These are phyloP conservation scores for Leptodontidium sp. DNA, from an alignment of 2,329 filamentous ascomycete species.

Conservation along the genomic window DNA sequence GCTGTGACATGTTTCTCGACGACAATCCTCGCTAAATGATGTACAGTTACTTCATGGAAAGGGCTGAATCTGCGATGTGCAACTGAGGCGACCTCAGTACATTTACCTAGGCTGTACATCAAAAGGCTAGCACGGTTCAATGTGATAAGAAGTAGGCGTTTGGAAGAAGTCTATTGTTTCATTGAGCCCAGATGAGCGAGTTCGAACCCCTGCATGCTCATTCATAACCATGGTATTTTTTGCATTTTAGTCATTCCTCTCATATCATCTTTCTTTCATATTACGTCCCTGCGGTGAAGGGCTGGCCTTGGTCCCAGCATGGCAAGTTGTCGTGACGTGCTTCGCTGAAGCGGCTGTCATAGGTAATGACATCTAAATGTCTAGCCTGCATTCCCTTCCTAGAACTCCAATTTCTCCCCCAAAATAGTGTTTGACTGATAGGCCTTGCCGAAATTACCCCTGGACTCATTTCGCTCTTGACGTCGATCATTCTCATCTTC, in stretches of 20 bases:
- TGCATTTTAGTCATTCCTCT: neutral
- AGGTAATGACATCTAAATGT: neutral
- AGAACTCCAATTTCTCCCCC: neutral
- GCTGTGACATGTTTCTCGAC: no score
- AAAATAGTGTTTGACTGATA: neutral
- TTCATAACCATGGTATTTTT: neutral
- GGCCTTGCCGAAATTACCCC: no score
- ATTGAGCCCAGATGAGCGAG: no score
- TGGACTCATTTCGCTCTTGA: no score
- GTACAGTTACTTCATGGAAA: no score
- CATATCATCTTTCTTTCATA: neutral
- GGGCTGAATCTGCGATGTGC: no score
- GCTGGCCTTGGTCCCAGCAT: neutral
- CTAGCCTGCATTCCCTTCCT: neutral
- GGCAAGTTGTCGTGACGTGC: neutral
- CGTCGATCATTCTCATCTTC: conserved; percentile 48
- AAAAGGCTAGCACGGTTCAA: no score
- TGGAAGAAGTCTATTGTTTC: no score
- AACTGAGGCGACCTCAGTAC: no score
- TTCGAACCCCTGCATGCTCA: neutral
- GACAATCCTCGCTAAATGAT: no score
- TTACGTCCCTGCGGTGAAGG: neutral
- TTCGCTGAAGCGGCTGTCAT: neutral
- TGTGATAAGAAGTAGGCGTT: no score
- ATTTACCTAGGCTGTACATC: no score